Evolutionary conservation across 106 monocot species (phyloP), one percentile per base, ranked within the genome.

Genomic region (Acorus gramineus): DNA sequence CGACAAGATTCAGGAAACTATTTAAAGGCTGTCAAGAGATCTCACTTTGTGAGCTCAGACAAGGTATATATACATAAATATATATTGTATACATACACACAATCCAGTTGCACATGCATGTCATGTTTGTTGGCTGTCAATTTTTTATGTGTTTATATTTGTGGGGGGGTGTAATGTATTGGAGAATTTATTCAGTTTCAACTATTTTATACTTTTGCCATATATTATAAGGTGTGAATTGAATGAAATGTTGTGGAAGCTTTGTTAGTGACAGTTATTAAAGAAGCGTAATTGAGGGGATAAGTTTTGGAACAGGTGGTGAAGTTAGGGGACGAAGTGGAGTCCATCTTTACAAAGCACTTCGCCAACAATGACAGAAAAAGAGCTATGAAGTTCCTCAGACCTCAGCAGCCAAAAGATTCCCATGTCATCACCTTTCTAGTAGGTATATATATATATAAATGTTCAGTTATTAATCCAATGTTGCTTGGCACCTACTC

Each of bases 341-440:
- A 98, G 70, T 73, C 72, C 72, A 81, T 75, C n/a, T 98, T 98
- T 74, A 85, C 72, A 28, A 79, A 81, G 71, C 71, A 88, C 69
- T 98, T 98, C 58, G 71, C 98, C 5, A 71, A 77, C 67, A 74
- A 89, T 44, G 85, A 89, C 74, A 80, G 85, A 69, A 98, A 86
- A 51, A 86, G 79, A 12, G 92, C 98, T 6, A 91, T 91, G 92
- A 98, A 92, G 68, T 92, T 84, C 66, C 80, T 98, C 4, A 75
- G 75, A 11, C 98, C 92, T 3, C 81, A 89, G n/a, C 80, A 89
- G 55, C 79, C 83, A 44, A 92, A 84, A 69, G 92, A 92, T 11
- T 89, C 98, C 7, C 92, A 98, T 69, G 60, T 76, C 44, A 78
- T 98, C 73, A 92, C 92, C 52, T 98, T 98, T 78, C 80, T 98